These are phyloP conservation scores for Plantago ovata DNA, from an alignment of 257 asterid genomes.

Conservation along the genomic window DNA sequence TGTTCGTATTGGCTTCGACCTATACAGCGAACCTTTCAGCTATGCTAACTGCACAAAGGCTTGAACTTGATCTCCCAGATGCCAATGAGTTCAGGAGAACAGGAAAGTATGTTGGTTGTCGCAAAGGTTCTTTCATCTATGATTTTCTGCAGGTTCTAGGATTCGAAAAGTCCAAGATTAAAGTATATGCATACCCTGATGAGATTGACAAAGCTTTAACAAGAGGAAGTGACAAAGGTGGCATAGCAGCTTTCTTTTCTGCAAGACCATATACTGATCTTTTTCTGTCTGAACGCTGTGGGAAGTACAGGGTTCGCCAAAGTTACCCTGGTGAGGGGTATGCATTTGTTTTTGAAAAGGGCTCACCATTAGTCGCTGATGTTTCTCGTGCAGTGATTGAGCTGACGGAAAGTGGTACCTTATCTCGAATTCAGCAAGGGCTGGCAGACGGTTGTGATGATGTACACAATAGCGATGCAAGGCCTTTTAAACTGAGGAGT, in stretches of 20 bases:
- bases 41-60: conserved; percentile 27
- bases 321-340: conserved; percentile 27
- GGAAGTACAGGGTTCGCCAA: conserved; percentile 26
- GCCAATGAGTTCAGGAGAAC: conserved; percentile 13
- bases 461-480: neutral
- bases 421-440: neutral
- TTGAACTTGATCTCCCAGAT: conserved; percentile 19
- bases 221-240: conserved; percentile 20
- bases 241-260: conserved; percentile 27
- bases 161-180: conserved; percentile 26
- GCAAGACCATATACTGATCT: conserved; percentile 20
- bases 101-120: conserved; percentile 29
- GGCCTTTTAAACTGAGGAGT: neutral
- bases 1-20: conserved; percentile 31
- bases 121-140: conserved; percentile 30
- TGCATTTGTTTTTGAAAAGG: conserved; percentile 33
- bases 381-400: conserved; percentile 6
- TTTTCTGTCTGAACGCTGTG: conserved; percentile 24
- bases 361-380: conserved; percentile 29
- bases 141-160: conserved; percentile 20
- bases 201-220: conserved; percentile 24
- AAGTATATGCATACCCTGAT: conserved; percentile 18
- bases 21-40: conserved; percentile 34
- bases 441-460: too few relatives aligned
- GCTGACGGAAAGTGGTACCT: conserved; percentile 16